Base-by-base conservation (phyloP, 2,329 filamentous ascomycete species). In the Xylariaceae sp. region DNA sequence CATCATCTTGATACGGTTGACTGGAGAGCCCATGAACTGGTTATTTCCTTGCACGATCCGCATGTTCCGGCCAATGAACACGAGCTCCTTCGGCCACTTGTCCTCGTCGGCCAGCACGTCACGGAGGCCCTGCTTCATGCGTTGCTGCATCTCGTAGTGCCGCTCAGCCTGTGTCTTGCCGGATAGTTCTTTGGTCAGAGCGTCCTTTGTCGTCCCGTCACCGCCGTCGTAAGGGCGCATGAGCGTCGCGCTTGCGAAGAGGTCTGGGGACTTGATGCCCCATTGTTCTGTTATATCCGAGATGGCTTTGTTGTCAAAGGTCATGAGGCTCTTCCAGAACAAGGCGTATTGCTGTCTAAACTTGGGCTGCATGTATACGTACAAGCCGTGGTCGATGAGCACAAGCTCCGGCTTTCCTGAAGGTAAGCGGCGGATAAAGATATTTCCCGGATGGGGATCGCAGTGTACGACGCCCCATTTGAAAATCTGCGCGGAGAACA, bases 401-500 rank as follows among this genome's bases (percentile, higher is more conserved):
- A 97, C 90, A 19, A 98, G 74, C 66, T 98, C 88, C 1, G 90
- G 75, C 30, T 79, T 74, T n/a, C 90, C 90, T 30, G 74, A 81
- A 1, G 88, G 85, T 12, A 87, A 71, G 7, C 92, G 83, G 7
- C 92, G 84, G 57, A 97, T 83, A 66, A 98, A 95, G 61, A 97
- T 92, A 65, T 98, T 98, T 18, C 90, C 90, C 1, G 92, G 92
- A 58, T 98, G 92, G 8, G 92, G 92, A 60, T 98, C 92, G 65
- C 90, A 96, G 67, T 98, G 90, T 0, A 97, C 86, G 30, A 86
- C 76, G 9, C 92, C 92, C 86, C 88, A 97, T 49, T 94, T 83
- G 70, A 96, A 98, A 74, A 97, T 97, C 59, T 97, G 90, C 2
- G 88, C 89, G n/a, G 83, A 86, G 69, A 97, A 98, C 23, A 97